Percentiles rank a stretch among this genome's conserved stretches.
Evolutionary conservation across 2,329 filamentous ascomycete genomes (phyloP).

Genomic region (Penicillium sp.): DNA sequence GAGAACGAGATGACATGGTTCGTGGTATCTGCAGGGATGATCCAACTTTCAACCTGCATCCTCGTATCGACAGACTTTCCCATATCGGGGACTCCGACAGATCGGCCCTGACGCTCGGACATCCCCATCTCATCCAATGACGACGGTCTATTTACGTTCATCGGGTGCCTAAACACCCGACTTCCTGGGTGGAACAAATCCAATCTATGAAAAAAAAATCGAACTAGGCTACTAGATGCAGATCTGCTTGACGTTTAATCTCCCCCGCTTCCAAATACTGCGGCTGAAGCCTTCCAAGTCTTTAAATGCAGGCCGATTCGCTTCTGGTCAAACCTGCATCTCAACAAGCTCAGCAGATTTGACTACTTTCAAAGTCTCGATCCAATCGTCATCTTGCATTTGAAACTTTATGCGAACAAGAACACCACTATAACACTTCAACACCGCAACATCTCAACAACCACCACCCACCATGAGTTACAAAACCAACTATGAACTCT

Average conservation of each 20-base stretch:
- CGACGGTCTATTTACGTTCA: background rate
- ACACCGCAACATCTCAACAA: background rate
- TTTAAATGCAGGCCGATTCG: slow-evolving; percentile 12
- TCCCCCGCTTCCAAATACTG: slow-evolving; percentile 8
- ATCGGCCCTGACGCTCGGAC: slow-evolving; percentile 10
- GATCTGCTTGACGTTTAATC: slow-evolving; percentile 12
- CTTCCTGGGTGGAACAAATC: slow-evolving; percentile 7
- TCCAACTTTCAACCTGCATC: background rate
- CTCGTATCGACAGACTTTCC: slow-evolving; percentile 4
- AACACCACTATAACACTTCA: background rate
- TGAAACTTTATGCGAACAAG: background rate
- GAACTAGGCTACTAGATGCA: slow-evolving; percentile 6
- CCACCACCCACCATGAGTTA: slow-evolving; percentile 29
- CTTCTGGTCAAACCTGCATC: slow-evolving; percentile 10
- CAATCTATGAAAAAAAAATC: slow-evolving; percentile 2
- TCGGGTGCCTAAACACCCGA: background rate
- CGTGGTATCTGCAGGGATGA: slow-evolving; percentile 7
- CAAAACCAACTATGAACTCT: slow-evolving; percentile 40
- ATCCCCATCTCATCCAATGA: slow-evolving; percentile 8
- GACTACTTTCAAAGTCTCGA: background rate
- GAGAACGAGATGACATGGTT: slow-evolving; percentile 8
- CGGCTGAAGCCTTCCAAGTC: slow-evolving; percentile 10
- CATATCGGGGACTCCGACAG: slow-evolving; percentile 12
- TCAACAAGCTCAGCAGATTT: slow-evolving; percentile 11
- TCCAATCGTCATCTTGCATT: background rate